Evolutionary conservation across 1,284 basidiomycete species (phyloP).

Genomic region (Serendipita sp.): DNA sequence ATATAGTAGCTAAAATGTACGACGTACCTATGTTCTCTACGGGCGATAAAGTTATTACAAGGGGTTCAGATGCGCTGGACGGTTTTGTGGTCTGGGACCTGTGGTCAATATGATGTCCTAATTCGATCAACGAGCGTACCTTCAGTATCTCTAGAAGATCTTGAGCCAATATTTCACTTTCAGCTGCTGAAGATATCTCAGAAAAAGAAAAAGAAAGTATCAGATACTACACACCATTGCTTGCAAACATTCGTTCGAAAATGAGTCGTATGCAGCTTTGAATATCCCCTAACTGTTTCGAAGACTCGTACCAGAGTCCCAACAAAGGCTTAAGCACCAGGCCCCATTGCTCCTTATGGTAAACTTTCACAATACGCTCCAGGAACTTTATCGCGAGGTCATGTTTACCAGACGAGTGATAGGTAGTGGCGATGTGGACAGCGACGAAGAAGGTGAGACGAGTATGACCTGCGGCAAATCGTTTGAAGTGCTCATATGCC

Average conservation of each 20-base stretch:
- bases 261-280: slow-evolving; percentile 58
- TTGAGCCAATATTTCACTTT: slow-evolving; percentile 36
- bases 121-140: slow-evolving; percentile 27
- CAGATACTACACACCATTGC: slow-evolving; percentile 37
- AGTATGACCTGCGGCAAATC: slow-evolving; percentile 40
- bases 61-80: slow-evolving; percentile 31
- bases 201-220: neutral
- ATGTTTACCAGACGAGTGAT: slow-evolving; percentile 60
- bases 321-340: slow-evolving; percentile 57
- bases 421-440: slow-evolving; percentile 71
- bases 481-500: slow-evolving; percentile 81
- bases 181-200: slow-evolving; percentile 13
- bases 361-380: slow-evolving; percentile 72
- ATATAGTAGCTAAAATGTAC: slow-evolving; percentile 4
- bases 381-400: slow-evolving; percentile 84
- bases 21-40: slow-evolving; percentile 47
- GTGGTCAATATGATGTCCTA: neutral
- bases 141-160: slow-evolving; percentile 55
- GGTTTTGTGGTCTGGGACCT: slow-evolving; percentile 50
- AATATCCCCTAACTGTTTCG: slow-evolving; percentile 58
- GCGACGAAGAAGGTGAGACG: slow-evolving; percentile 76
- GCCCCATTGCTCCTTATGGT: slow-evolving; percentile 68
- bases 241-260: slow-evolving; percentile 59
- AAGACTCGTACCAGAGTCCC: slow-evolving; percentile 65
- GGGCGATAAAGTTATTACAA: slow-evolving; percentile 50